Evolutionary conservation across 2,329 filamentous ascomycete genomes (phyloP).

Genomic region (Nakataea oryzae): DNA sequence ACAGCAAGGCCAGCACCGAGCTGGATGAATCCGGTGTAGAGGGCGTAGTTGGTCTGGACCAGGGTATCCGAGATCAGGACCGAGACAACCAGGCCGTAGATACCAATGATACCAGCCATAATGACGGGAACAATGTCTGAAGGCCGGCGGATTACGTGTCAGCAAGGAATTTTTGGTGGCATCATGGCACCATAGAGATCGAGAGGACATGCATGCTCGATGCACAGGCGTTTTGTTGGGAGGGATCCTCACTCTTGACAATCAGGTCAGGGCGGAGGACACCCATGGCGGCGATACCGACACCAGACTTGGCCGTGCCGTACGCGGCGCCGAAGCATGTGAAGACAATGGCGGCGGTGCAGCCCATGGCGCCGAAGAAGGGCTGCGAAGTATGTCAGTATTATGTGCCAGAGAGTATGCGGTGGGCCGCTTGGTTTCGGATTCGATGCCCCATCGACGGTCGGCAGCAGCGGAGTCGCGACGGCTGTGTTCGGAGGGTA

Average conservation of each 20-base stretch:
- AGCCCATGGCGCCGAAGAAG: constrained; percentile 97
- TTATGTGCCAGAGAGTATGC: background rate
- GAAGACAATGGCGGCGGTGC: constrained; percentile 53
- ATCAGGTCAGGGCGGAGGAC: constrained; percentile 95
- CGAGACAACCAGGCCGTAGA: constrained; percentile 86
- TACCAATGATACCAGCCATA: constrained; percentile 99
- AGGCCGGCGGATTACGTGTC: background rate
- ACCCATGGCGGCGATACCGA: constrained; percentile 97
- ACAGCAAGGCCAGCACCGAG: constrained; percentile 74
- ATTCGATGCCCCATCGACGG: constrained; percentile 10
- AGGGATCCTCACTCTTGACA: constrained; percentile 77
- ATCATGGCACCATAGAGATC: no score
- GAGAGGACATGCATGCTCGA: no score
- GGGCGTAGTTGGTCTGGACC: constrained; percentile 53
- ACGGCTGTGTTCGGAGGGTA: constrained; percentile 25
- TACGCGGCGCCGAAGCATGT: constrained; percentile 70
- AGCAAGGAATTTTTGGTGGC: background rate
- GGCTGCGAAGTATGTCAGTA: constrained; percentile 31
- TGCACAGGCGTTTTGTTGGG: background rate
- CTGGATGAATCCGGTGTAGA: constrained; percentile 80
- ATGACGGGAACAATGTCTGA: constrained; percentile 98
- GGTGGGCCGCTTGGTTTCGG: background rate
- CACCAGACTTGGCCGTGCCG: constrained; percentile 97
- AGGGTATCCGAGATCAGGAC: constrained; percentile 77
- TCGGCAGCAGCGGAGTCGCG: constrained; percentile 11